Conservation (phyloP, 441 rosid genomes). For the Populus hybrid region DNA sequence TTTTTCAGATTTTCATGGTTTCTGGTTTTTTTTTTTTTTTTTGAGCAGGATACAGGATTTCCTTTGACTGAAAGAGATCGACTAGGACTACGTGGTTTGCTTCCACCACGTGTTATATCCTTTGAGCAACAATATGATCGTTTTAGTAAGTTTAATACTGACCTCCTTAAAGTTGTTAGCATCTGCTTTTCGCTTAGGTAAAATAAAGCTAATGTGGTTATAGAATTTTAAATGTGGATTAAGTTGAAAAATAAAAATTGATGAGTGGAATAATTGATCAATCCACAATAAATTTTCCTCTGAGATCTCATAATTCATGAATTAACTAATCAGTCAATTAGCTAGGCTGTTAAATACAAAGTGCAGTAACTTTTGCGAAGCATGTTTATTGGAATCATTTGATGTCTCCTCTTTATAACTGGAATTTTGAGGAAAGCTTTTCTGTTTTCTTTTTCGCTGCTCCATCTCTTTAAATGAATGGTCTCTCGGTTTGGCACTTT, state of each 20-base stretch:
- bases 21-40: not conserved
- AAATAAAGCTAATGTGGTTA: not conserved
- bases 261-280: not conserved
- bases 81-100: constrained; percentile 89
- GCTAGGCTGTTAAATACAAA: not conserved
- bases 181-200: not conserved
- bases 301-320: not conserved
- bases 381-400: not conserved
- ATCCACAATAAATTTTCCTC: not conserved
- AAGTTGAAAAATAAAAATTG: not conserved
- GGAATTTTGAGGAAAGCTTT: not conserved
- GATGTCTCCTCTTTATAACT: not conserved
- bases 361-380: not conserved
- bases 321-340: not conserved
- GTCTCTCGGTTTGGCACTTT: not conserved
- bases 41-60: constrained; percentile 85
- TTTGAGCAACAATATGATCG: constrained; percentile 90
- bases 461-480: not conserved
- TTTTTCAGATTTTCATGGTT: not conserved
- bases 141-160: constrained; percentile 61
- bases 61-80: constrained; percentile 94
- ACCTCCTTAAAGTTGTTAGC: not conserved
- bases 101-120: constrained; percentile 94
- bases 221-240: not conserved
- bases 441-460: not conserved